A percentile compares a stretch with the other conserved stretches of the same genome.
Conservation (phyloP, 805 yeast genomes). For the Ogataea neopini region DNA sequence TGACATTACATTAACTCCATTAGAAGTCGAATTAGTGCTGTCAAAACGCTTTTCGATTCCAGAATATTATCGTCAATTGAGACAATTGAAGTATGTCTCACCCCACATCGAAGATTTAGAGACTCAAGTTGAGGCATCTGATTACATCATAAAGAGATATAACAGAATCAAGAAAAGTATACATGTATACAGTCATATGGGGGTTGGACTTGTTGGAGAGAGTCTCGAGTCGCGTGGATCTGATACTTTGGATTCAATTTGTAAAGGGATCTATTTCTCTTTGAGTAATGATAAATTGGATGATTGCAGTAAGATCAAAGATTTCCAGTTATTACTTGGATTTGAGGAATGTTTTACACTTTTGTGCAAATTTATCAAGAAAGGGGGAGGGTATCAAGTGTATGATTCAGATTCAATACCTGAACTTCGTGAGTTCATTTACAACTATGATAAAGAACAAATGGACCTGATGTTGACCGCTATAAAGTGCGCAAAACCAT, state of each 20-base stretch:
- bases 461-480: constrained; percentile 4
- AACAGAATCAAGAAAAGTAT: neutral
- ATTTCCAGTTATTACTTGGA: constrained; percentile 11
- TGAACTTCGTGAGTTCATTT: constrained; percentile 5
- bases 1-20: constrained; percentile 11
- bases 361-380: constrained; percentile 9
- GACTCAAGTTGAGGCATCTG: constrained; percentile 1
- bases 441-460: constrained; percentile 10
- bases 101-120: constrained; percentile 9
- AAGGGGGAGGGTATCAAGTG: constrained; percentile 5
- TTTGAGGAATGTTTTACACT: constrained; percentile 11
- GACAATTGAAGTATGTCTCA: constrained; percentile 7
- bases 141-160: constrained; percentile 6
- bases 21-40: constrained; percentile 15
- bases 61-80: constrained; percentile 13
- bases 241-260: constrained; percentile 3
- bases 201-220: constrained; percentile 8
- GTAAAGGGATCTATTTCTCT: constrained; percentile 8
- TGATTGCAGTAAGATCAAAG: constrained; percentile 2
- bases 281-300: constrained; percentile 1
- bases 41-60: constrained; percentile 9
- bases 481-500: constrained; percentile 14
- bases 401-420: constrained; percentile 1
- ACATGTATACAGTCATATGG: constrained; percentile 5
- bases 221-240: neutral